Base-by-base conservation (phyloP, 768 basidiomycete species). In the Scleroderma citrinum region DNA sequence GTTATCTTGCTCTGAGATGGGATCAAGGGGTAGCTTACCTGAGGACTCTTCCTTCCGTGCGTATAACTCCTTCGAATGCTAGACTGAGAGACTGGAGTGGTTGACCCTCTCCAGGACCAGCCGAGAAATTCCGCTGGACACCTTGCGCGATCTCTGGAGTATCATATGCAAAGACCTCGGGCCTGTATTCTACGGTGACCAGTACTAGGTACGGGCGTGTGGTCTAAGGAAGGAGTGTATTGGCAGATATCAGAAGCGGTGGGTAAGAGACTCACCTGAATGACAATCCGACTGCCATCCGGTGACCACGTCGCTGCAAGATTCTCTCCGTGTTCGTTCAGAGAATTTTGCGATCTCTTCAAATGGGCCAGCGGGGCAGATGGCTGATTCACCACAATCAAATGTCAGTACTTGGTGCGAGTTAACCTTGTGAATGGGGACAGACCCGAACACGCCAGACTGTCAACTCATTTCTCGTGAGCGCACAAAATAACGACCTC, bases 311-410 rank as follows among this genome's bases (percentile, higher is more conserved):
- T 77, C 12, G 79, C 80, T 46, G 76, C 69, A 17, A 75, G 53
- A 56, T 92, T 95, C 58, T 83, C 78, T n/a, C 93, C 93, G 62
- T 94, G 92, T 50, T 88, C 84, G 47, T 76, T 65, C 34, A 95
- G 71, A 16, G 91, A 94, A 2, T 80, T 78, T 7, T 82, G 71
- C 31, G 90, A 88, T 47, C 93, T 81, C 29, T 83, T 76, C 16
- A 95, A 73, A 55, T 83, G 77, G 19, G 89, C 84, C 52, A 90
- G 65, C 6, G 85, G 75, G 26, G 81, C 78, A 34, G 82, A 80
- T 1, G 88, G 88, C 88, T 91, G 52, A 34, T 36, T 24, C 26
- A 31, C 34, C 48, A 49, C 17, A 48, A 40, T 51, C 47, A 31
- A 24, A 7, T 37, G 29, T 59, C 35, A 43, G 34, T 26, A 35